These are phyloP conservation scores for Seiridium cupressi DNA, from an alignment of 2,329 filamentous ascomycete species.

Conservation along the genomic window DNA sequence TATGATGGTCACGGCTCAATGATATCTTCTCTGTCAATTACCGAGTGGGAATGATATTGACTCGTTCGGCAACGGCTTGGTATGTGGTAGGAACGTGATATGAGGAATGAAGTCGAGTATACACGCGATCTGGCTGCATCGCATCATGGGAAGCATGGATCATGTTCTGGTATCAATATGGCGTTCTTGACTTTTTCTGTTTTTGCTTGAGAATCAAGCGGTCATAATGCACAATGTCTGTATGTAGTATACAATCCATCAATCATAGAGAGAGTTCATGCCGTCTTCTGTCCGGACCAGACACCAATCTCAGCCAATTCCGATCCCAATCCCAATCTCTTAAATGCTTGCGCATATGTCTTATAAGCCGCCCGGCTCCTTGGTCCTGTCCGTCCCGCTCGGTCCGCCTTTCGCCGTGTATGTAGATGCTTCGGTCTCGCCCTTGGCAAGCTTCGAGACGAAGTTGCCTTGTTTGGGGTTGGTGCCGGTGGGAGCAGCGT, in stretches of 20 bases:
- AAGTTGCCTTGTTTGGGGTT: not conserved
- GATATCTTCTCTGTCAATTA: too few relatives aligned
- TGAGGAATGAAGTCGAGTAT: not conserved
- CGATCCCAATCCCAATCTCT: not conserved
- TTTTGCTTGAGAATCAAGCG: not conserved
- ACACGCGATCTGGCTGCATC: not conserved
- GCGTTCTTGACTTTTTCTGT: not conserved
- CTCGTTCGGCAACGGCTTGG: not conserved
- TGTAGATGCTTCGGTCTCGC: not conserved
- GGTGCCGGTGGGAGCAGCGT: not conserved
- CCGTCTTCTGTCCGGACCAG: not conserved
- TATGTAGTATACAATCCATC: not conserved
- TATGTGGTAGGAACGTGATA: not conserved
- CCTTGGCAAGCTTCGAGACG: constrained; percentile 2
- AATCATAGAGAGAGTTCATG: not conserved
- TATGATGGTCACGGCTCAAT: not conserved
- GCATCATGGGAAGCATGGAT: not conserved
- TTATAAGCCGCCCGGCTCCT: not conserved
- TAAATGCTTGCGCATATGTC: too few relatives aligned
- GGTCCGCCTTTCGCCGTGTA: constrained; percentile 1
- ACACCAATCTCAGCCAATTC: too few relatives aligned
- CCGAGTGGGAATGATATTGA: too few relatives aligned
- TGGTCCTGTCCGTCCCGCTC: not conserved
- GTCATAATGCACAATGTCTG: not conserved
- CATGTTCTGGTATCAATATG: not conserved